Conservation (phyloP, 768 basidiomycete genomes). For the Mycena alexandri region DNA sequence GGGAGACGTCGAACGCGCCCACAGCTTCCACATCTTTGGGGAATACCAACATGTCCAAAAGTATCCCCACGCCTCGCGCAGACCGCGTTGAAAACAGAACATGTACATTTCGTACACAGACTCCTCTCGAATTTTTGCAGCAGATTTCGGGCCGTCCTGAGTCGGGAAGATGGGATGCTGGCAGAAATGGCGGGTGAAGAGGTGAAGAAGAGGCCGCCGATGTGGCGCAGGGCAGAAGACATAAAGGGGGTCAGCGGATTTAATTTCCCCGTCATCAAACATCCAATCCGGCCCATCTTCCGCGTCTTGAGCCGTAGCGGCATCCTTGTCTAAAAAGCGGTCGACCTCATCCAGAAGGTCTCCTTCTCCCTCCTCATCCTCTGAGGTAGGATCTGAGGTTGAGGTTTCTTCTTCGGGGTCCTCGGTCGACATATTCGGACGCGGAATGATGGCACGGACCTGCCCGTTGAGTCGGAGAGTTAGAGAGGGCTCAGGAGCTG, state of each 20-base stretch:
- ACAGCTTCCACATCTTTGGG: slow-evolving; percentile 47
- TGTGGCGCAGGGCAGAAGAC: slow-evolving; percentile 48
- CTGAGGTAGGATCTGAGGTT: background rate
- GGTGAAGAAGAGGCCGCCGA: slow-evolving; percentile 39
- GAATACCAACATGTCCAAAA: slow-evolving; percentile 53
- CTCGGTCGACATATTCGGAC: background rate
- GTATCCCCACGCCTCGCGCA: slow-evolving; percentile 52
- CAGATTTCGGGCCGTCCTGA: slow-evolving; percentile 29
- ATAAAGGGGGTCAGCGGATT: slow-evolving; percentile 35
- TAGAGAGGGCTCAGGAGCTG: background rate
- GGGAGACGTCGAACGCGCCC: slow-evolving; percentile 43
- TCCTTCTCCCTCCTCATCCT: background rate
- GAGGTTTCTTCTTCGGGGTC: background rate
- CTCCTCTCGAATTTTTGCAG: slow-evolving; percentile 41
- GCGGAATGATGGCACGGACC: background rate
- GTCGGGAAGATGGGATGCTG: slow-evolving; percentile 45
- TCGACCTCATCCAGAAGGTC: slow-evolving; percentile 6
- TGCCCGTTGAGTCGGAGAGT: background rate
- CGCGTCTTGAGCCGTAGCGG: background rate
- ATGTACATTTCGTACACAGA: slow-evolving; percentile 52
- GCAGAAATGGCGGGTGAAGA: slow-evolving; percentile 48
- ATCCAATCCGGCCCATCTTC: slow-evolving; percentile 33
- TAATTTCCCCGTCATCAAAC: slow-evolving; percentile 44
- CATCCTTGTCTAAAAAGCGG: slow-evolving; percentile 2
- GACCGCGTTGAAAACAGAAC: slow-evolving; percentile 44